Conservation (phyloP, 495 filamentous ascomycete species). For the Aspergillus biplanus region DNA sequence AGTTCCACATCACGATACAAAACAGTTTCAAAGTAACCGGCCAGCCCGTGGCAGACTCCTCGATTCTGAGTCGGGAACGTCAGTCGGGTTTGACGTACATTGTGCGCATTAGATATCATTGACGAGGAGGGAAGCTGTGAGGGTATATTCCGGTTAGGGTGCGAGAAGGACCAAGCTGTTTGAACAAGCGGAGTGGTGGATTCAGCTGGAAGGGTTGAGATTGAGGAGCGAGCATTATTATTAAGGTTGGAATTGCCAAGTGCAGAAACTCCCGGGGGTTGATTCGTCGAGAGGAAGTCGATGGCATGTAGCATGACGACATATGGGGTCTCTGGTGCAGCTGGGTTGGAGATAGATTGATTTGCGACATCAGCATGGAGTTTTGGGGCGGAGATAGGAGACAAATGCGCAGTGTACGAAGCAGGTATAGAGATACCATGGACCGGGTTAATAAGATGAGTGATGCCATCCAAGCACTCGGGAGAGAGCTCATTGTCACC, state of each 20-base stretch:
- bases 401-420: conserved; percentile 89
- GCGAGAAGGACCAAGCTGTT: conserved; percentile 54
- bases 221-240: conserved; percentile 33
- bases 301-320: conserved; percentile 90
- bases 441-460: conserved; percentile 74
- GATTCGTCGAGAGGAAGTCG: conserved; percentile 70
- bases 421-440: conserved; percentile 91
- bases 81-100: conserved; percentile 73
- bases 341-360: conserved; percentile 61
- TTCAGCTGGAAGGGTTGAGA: conserved; percentile 36
- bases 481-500: conserved; percentile 89
- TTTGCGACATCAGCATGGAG: conserved; percentile 77
- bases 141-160: conserved; percentile 48
- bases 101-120: conserved; percentile 77
- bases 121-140: conserved; percentile 37
- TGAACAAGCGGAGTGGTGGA: conserved; percentile 42
- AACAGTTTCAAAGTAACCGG: conserved; percentile 93
- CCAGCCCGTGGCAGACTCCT: conserved; percentile 88
- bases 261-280: conserved; percentile 24
- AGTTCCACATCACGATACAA: conserved; percentile 84
- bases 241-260: conserved; percentile 20
- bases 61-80: conserved; percentile 71
- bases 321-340: conserved; percentile 82
- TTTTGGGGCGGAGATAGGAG: conserved; percentile 87
- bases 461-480: conserved; percentile 88